Percentiles rank a stretch among this genome's conserved stretches.
phyloP scores from a whole-genome alignment of 257 asterid species.

The Mitragyna speciosa region DNA sequence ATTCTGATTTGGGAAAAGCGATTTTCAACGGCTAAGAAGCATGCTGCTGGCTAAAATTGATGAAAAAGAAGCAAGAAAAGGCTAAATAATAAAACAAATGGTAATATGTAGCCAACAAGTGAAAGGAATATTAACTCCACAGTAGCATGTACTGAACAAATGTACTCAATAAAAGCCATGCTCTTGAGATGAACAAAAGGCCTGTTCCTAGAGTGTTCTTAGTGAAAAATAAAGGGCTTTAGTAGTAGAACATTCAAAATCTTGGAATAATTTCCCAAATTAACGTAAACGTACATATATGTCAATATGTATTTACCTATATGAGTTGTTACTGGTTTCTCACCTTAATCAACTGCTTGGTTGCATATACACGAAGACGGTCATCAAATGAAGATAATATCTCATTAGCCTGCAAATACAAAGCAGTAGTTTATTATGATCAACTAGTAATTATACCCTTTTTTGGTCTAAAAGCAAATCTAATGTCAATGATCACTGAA shows the following conservation, averaged over 20 bases:
- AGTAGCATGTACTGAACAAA: no score
- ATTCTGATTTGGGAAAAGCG: no score
- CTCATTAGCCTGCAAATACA: conserved; percentile 76
- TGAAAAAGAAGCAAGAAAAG: no score
- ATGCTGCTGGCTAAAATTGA: no score
- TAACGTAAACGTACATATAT: not conserved
- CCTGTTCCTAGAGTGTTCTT: no score
- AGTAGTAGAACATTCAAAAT: not conserved
- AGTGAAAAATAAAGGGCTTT: not conserved
- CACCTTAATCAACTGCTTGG: conserved; percentile 86
- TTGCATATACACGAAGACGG: conserved; percentile 81
- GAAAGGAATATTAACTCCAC: no score
- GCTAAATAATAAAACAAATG: no score
- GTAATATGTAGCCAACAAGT: no score
- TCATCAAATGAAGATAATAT: conserved; percentile 92
- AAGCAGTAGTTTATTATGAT: conserved; percentile 1
- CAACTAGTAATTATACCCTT: not conserved
- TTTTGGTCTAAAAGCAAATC: not conserved
- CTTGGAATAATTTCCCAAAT: not conserved
- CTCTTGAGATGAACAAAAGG: no score
- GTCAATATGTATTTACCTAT: not conserved
- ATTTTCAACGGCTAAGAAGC: no score
- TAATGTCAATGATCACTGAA: not conserved
- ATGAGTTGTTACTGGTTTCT: conserved; percentile 19
- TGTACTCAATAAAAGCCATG: no score